phyloP scores from a whole-genome alignment of 345 rosid genomes.

The Murraya koenigii region DNA sequence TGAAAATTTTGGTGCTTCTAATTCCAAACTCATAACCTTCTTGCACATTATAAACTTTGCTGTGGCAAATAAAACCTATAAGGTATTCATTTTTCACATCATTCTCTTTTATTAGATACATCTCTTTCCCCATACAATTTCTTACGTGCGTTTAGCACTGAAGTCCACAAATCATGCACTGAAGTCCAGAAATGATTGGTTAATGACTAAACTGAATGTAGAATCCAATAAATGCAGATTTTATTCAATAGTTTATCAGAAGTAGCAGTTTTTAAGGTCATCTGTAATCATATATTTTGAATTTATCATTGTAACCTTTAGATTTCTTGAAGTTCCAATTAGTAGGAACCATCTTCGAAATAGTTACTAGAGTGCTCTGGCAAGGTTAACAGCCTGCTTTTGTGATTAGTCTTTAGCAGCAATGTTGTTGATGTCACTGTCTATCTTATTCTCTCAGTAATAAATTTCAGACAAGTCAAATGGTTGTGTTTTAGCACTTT shows the following conservation, averaged over 20 bases:
- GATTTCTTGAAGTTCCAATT: neutral
- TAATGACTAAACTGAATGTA: neutral
- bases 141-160: neutral
- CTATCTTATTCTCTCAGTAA: neutral
- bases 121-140: neutral
- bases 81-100: neutral
- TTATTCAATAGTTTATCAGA: neutral
- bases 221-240: neutral
- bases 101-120: neutral
- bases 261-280: neutral
- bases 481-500: neutral
- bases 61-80: conserved; percentile 21
- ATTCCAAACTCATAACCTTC: conserved; percentile 9
- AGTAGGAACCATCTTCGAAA: neutral
- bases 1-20: conserved; percentile 11
- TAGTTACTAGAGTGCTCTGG: neutral
- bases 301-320: neutral
- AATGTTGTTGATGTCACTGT: neutral
- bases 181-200: neutral
- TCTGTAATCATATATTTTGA: neutral
- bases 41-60: conserved; percentile 6
- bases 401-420: neutral
- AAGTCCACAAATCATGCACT: neutral
- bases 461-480: too few species aligned
- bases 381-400: neutral